These are phyloP conservation scores for Termitomyces sp. DNA, from an alignment of 768 basidiomycete species.

Conservation along the genomic window DNA sequence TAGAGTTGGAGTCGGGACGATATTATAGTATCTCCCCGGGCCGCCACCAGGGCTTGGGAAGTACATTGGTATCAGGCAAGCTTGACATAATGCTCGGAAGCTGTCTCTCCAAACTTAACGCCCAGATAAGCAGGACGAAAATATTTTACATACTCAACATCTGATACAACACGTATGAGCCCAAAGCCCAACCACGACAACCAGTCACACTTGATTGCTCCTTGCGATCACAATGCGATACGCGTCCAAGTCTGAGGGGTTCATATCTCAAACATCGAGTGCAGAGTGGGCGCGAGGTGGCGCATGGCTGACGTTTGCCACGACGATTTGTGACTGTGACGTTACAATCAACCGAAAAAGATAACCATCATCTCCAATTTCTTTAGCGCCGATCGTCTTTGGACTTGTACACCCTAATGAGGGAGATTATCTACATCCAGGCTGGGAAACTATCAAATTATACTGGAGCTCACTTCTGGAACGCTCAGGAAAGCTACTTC, in stretches of 20 bases:
- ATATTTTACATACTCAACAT: no score
- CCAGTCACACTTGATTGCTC: no score
- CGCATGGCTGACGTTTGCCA: no score
- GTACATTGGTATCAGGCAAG: no score
- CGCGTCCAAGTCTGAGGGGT: no score
- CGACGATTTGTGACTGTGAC: constrained; percentile 2
- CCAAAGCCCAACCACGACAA: no score
- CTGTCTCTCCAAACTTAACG: no score
- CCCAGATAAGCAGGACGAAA: no score
- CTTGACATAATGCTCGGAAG: no score
- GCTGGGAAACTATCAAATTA: constrained; percentile 67
- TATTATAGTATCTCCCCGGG: background rate
- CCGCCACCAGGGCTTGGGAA: background rate
- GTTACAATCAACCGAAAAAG: constrained; percentile 10
- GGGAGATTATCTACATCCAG: constrained; percentile 77
- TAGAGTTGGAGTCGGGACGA: background rate
- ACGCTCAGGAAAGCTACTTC: constrained; percentile 72
- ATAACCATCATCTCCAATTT: background rate
- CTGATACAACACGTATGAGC: no score
- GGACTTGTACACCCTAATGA: constrained; percentile 38
- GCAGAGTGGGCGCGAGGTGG: background rate
- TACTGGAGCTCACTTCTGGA: constrained; percentile 78
- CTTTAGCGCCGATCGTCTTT: background rate
- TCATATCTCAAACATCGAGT: no score
- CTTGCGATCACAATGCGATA: no score